Evolutionary conservation across 495 filamentous ascomycete genomes (phyloP).

Genomic region (Talaromyces proteolyticus): DNA sequence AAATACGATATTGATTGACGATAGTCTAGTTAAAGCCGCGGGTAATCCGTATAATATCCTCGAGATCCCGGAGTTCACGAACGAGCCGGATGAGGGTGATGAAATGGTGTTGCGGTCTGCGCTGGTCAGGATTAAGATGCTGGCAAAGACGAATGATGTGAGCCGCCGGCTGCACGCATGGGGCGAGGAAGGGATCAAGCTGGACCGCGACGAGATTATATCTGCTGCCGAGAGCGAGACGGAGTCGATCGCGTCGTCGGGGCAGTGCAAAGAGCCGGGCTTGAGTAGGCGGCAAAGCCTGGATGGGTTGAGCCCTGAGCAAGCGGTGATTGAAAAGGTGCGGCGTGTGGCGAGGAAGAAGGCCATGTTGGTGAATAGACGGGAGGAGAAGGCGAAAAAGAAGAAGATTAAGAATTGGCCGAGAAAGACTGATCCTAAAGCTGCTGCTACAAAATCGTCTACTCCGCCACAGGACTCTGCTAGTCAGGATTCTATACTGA

Average conservation of each 20-base stretch:
- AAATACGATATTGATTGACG: conserved; percentile 91
- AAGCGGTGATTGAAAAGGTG: too few species aligned
- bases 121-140: conserved; percentile 22
- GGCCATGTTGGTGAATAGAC: too few species aligned
- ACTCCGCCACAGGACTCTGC: too few species aligned
- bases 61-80: conserved; percentile 67
- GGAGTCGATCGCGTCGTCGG: not conserved
- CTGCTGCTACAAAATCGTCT: too few species aligned
- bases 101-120: conserved; percentile 25
- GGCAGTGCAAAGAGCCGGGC: not conserved
- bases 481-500: too few species aligned
- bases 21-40: conserved; percentile 69
- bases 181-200: conserved; percentile 5
- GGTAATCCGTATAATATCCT: conserved; percentile 82
- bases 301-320: too few species aligned
- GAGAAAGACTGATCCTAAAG: too few species aligned
- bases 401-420: not conserved
- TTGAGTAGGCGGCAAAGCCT: too few species aligned
- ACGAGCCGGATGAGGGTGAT: conserved; percentile 19
- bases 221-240: not conserved
- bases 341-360: too few species aligned
- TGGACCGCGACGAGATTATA: conserved; percentile 1
- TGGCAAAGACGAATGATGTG: conserved; percentile 32
- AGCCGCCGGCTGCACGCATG: conserved; percentile 29
- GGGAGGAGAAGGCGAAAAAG: not conserved